A percentile compares a stretch with the other conserved stretches of the same genome.
These are phyloP conservation scores for Solanum chiquidenum DNA, from an alignment of 257 asterid genomes.

Conservation along the genomic window DNA sequence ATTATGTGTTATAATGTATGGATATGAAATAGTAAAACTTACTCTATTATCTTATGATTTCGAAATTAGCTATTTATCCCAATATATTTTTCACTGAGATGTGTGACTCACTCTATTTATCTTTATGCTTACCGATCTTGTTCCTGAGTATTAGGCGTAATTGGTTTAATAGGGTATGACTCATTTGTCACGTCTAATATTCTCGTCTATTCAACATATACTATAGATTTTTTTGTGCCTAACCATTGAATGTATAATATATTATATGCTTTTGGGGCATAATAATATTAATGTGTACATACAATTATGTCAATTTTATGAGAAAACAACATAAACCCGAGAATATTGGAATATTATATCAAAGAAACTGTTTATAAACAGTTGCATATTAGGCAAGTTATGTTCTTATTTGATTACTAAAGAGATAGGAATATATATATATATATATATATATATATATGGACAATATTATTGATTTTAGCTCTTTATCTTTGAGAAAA, in stretches of 20 bases:
- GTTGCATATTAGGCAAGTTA: background rate
- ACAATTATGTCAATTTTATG: background rate
- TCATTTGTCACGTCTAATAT: background rate
- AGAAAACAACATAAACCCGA: background rate
- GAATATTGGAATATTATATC: background rate
- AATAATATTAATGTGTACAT: background rate
- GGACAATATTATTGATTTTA: background rate
- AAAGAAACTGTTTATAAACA: background rate
- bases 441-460: background rate
- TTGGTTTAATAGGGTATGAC: background rate
- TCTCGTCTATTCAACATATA: background rate
- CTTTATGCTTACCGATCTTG: background rate
- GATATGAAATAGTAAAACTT: background rate
- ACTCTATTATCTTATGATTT: background rate
- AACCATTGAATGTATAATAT: background rate
- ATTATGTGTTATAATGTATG: background rate
- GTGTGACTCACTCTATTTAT: background rate
- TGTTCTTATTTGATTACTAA: background rate
- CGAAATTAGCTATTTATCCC: background rate
- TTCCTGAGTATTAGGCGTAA: background rate
- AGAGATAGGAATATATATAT: background rate
- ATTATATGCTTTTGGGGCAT: background rate
- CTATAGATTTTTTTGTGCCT: background rate
- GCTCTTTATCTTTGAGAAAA: background rate
- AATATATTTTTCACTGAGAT: background rate